These are phyloP conservation scores for Aureobasidium sp. DNA, from an alignment of 2,329 filamentous ascomycete species.

Conservation along the genomic window DNA sequence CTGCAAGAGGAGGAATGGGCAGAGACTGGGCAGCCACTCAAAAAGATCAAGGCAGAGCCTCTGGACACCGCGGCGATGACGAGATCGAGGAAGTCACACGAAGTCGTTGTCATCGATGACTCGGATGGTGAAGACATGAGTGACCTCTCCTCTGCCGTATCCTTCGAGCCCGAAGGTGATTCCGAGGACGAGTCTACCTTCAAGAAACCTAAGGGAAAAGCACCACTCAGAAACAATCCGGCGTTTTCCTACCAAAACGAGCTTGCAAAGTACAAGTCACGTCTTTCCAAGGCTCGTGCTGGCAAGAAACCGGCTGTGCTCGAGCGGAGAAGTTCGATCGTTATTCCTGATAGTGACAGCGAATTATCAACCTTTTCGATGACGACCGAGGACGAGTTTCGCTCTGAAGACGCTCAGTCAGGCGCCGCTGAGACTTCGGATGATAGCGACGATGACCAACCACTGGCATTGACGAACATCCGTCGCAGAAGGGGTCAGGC, in stretches of 20 bases:
- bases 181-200: constrained; percentile 12
- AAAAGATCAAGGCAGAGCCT: constrained; percentile 21
- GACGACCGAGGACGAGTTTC: constrained; percentile 30
- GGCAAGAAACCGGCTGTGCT: constrained; percentile 16
- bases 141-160: constrained; percentile 24
- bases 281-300: constrained; percentile 15
- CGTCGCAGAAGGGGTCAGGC: constrained; percentile 8
- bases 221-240: background rate
- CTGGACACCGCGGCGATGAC: background rate
- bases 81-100: background rate
- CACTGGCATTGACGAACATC: constrained; percentile 16
- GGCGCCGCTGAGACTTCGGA: constrained; percentile 25
- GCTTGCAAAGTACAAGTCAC: constrained; percentile 1
- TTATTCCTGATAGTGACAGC: constrained; percentile 36
- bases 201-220: constrained; percentile 13
- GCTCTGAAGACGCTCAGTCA: constrained; percentile 14
- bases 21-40: constrained; percentile 4
- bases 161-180: constrained; percentile 14
- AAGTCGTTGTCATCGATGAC: constrained; percentile 21
- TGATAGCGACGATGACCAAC: constrained; percentile 27
- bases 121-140: constrained; percentile 22
- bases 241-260: constrained; percentile 26
- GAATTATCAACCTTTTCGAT: constrained; percentile 25
- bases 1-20: constrained; percentile 33
- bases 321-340: constrained; percentile 3